Conservation (phyloP, 257 asterid species). For the Solanum chmielewskii region DNA sequence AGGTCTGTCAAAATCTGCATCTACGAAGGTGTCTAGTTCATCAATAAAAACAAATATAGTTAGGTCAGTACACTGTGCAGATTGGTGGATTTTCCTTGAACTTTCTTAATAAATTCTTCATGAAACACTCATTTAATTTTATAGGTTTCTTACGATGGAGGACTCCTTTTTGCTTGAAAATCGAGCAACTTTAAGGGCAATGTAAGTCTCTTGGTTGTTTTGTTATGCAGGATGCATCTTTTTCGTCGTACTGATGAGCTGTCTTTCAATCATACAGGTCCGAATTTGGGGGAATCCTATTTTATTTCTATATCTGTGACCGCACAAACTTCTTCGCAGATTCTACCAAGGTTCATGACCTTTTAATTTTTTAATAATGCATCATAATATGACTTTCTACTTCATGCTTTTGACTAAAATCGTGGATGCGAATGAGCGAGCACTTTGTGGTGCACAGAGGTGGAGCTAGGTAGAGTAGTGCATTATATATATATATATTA, state of each 20-base stretch:
- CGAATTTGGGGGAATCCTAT: conserved; percentile 77
- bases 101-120: background rate
- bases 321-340: conserved; percentile 77
- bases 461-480: background rate
- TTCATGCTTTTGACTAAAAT: background rate
- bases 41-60: conserved; percentile 61
- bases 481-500: background rate
- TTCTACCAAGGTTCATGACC: conserved; percentile 60
- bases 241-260: background rate
- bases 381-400: background rate
- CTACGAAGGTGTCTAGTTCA: conserved; percentile 42
- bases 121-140: background rate
- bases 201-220: conserved; percentile 17
- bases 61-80: conserved; percentile 33
- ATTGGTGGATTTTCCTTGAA: background rate
- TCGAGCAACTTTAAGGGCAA: conserved; percentile 36
- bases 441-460: background rate
- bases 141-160: conserved; percentile 41
- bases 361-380: background rate
- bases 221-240: background rate
- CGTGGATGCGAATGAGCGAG: background rate
- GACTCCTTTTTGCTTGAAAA: conserved; percentile 42
- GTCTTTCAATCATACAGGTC: conserved; percentile 49
- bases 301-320: conserved; percentile 81
- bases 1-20: conserved; percentile 65